Evolutionary conservation across 1,139 yeast genomes (phyloP).

Genomic region (Kodamaea plutei): DNA sequence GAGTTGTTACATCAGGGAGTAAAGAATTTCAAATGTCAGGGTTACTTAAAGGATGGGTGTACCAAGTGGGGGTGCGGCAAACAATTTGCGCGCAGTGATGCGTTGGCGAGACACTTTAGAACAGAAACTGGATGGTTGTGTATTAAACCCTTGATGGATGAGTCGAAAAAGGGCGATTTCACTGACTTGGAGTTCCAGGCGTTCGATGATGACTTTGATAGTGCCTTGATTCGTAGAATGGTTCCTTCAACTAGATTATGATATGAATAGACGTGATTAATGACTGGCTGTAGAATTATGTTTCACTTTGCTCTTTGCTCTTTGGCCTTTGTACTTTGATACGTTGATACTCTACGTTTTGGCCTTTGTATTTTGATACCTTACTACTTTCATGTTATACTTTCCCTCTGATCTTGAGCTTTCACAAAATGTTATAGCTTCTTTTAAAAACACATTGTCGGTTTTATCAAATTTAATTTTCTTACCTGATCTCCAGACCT

Average conservation of each 20-base stretch:
- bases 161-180: slow-evolving; percentile 29
- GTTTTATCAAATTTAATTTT: no score
- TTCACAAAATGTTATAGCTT: no score
- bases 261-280: slow-evolving; percentile 4
- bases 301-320: slow-evolving; percentile 2
- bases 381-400: no score
- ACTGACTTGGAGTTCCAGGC: no score
- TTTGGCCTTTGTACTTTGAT: not conserved
- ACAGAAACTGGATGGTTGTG: slow-evolving; percentile 60
- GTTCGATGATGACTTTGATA: slow-evolving; percentile 8
- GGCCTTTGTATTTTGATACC: no score
- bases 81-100: slow-evolving; percentile 55
- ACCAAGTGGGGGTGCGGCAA: slow-evolving; percentile 61
- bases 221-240: slow-evolving; percentile 5
- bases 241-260: slow-evolving; percentile 4
- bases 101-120: slow-evolving; percentile 53
- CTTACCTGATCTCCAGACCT: no score
- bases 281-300: slow-evolving; percentile 1
- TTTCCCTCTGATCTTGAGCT: no score
- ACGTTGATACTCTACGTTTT: no score
- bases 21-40: slow-evolving; percentile 54
- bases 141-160: slow-evolving; percentile 52
- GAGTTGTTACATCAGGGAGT: slow-evolving; percentile 52
- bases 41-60: slow-evolving; percentile 45
- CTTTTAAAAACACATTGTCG: no score